Conservation (phyloP, 228 moss, liverwort and hornwort species). For the Sphagnum magellanicum region DNA sequence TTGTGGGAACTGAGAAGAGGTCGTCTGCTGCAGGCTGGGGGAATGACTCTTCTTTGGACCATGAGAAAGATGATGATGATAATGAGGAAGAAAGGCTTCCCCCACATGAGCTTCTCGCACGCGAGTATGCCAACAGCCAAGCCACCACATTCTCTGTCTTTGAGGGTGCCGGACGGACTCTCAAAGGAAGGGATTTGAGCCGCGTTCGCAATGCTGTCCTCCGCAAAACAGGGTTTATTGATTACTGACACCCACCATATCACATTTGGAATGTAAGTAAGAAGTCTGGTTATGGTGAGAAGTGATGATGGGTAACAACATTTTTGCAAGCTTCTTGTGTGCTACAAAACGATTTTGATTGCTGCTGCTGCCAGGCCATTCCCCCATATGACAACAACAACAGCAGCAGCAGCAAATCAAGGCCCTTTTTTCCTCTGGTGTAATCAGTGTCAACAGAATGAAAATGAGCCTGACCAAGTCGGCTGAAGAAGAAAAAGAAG, state of each 20-base stretch:
- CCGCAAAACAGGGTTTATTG: constrained; percentile 72
- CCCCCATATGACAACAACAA: too few relatives aligned
- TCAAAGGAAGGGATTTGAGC: constrained; percentile 84
- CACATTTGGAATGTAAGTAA: too few relatives aligned
- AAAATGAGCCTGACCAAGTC: too few relatives aligned
- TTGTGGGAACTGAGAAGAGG: constrained; percentile 66
- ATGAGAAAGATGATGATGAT: constrained; percentile 38
- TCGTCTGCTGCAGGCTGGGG: constrained; percentile 9
- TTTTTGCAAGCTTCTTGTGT: too few relatives aligned
- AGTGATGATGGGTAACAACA: too few relatives aligned
- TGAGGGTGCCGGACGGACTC: constrained; percentile 79
- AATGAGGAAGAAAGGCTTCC: constrained; percentile 60
- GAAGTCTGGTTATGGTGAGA: too few relatives aligned
- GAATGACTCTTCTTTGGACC: constrained; percentile 18
- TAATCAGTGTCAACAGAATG: too few relatives aligned
- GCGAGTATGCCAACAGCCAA: constrained; percentile 29
- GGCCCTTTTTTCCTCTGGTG: too few relatives aligned
- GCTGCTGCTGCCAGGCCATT: too few relatives aligned
- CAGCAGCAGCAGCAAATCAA: too few relatives aligned
- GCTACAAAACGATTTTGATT: too few relatives aligned
- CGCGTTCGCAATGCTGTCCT: constrained; percentile 86
- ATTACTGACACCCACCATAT: constrained; percentile 17
- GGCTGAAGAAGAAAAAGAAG: too few relatives aligned
- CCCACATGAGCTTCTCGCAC: constrained; percentile 73
- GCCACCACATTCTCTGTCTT: constrained; percentile 75